Evolutionary conservation across 345 rosid genomes (phyloP), one percentile per base, ranked within the genome.

Genomic region (Sonneratia alba): DNA sequence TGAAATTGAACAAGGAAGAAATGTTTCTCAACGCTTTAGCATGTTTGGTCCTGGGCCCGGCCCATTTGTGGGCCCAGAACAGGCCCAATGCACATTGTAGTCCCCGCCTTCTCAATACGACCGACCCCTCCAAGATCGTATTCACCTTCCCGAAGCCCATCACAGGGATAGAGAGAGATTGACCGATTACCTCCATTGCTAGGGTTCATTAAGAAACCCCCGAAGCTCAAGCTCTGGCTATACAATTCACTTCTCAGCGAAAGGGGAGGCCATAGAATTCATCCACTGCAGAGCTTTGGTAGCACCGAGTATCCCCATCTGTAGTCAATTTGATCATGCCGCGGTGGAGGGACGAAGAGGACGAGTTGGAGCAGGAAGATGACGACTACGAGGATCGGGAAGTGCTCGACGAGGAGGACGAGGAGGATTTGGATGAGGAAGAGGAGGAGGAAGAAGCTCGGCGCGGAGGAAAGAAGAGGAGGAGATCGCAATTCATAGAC

Each of bases 401-500:
- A 36, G 68, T 36, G 36, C 62, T 59, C 48, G 88, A 85, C 62
- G 89, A 87, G 13, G 75, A 76, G 64, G 85, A 83, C 1, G 84
- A 37, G 0, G 87, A 82, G 16, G 85, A 83, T 59, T 83, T 83
- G 32, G 85, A 86, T 18, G 89, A 84, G 53, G 89, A 84, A 1
- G 93, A 87, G 19, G 93, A 87, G 7, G 89, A 84, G 4, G 86
- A 76, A 27, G 74, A 80, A 71, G 14, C 77, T 72, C 22, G 79
- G 71, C 71, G 79, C 40, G 42, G 81, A 43, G 71, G 77, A 71
- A 63, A 72, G 81, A 94, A 94, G 87, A 75, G 98, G 73, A 75
- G 85, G 77, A 86, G 97, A 87, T 91, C 95, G n/a, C 79, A 73
- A 68, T 91, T 85, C 70, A 81, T 94, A 1, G 98, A 94, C 53